These are phyloP conservation scores for Chrysanthemum lavandulifolium DNA, from an alignment of 129 eudicot species.

Conservation along the genomic window DNA sequence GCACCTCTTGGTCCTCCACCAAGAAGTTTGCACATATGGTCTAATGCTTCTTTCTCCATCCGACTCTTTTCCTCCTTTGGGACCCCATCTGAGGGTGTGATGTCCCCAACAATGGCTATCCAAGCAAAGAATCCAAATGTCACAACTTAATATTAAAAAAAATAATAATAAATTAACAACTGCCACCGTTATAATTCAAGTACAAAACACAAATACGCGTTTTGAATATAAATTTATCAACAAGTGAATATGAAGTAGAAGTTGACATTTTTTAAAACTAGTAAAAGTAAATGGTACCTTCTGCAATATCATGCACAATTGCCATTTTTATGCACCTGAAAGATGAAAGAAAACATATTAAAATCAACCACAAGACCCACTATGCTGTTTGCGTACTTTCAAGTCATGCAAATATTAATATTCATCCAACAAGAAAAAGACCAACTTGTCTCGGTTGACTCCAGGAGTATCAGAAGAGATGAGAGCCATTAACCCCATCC, in stretches of 20 bases:
- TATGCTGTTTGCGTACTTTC: background rate
- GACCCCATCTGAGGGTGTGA: constrained; percentile 87
- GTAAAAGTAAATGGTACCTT: constrained; percentile 43
- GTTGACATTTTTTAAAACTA: background rate
- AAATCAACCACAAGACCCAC: background rate
- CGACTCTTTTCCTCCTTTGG: constrained; percentile 89
- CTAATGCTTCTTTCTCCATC: constrained; percentile 85
- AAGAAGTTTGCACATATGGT: constrained; percentile 81
- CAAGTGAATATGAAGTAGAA: background rate
- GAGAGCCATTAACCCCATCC: constrained; percentile 96
- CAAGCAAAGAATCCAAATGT: constrained; percentile 10
- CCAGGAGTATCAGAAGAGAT: constrained; percentile 80
- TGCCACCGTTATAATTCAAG: background rate
- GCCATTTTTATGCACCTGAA: constrained; percentile 96
- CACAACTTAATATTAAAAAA: background rate
- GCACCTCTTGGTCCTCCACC: constrained; percentile 93
- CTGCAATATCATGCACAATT: constrained; percentile 96
- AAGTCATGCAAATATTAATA: constrained; percentile 4
- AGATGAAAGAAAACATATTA: constrained; percentile 12
- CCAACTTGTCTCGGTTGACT: constrained; percentile 84
- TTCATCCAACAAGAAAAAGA: background rate
- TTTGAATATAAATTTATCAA: too few species aligned
- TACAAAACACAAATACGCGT: background rate
- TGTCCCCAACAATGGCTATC: constrained; percentile 97
- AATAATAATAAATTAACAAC: background rate